phyloP scores from a whole-genome alignment of 768 basidiomycete genomes.

The Pleurotus platypus region DNA sequence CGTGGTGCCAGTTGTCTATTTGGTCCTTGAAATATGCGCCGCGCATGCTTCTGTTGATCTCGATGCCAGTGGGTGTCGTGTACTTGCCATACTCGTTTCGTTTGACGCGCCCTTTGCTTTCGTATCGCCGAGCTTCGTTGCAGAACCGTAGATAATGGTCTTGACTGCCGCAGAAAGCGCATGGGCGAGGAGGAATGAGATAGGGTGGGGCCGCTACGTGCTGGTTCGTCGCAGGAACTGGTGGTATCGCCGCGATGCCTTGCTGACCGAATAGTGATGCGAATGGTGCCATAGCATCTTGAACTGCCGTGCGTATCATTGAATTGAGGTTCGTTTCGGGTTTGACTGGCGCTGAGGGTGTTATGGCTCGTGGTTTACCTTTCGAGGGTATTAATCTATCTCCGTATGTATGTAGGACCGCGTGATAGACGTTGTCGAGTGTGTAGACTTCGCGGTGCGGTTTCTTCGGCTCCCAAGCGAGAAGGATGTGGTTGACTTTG shows the following conservation, averaged over 20 bases:
- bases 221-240: not conserved
- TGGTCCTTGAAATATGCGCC: not conserved
- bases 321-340: too few species aligned
- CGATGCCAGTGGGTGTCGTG: not conserved
- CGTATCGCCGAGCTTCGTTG: not conserved
- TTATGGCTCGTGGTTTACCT: too few species aligned
- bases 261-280: not conserved
- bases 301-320: too few species aligned
- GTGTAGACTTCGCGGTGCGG: not conserved
- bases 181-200: not conserved
- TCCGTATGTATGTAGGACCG: not conserved
- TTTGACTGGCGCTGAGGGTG: too few species aligned
- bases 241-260: not conserved
- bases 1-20: not conserved
- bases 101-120: not conserved
- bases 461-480: too few species aligned
- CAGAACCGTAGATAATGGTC: not conserved
- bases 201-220: not conserved
- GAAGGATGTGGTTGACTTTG: not conserved
- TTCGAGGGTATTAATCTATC: too few species aligned
- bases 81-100: not conserved
- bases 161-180: not conserved
- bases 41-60: not conserved
- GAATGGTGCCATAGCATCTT: too few species aligned
- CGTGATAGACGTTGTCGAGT: not conserved